phyloP scores from a whole-genome alignment of 2,329 filamentous ascomycete species.

The Pseudonectria foliicola region DNA sequence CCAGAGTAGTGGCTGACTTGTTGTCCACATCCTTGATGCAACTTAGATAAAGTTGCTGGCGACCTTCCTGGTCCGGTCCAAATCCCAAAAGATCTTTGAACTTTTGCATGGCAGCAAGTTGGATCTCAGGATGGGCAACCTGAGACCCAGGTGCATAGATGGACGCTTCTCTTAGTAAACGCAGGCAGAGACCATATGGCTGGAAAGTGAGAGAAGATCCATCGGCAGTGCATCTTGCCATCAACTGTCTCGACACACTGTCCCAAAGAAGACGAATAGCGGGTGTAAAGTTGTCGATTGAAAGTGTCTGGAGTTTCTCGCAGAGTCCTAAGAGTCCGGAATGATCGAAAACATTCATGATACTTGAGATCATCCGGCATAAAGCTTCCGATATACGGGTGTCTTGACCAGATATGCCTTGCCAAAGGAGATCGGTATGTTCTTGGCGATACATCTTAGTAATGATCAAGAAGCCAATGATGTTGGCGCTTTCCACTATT shows the following conservation, averaged over 20 bases:
- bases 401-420: slow-evolving; percentile 76
- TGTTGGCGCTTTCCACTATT: slow-evolving; percentile 71
- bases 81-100: slow-evolving; percentile 52
- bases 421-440: slow-evolving; percentile 79
- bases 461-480: slow-evolving; percentile 80
- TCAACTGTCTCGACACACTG: slow-evolving; percentile 43
- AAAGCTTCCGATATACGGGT: slow-evolving; percentile 77
- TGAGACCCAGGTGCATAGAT: slow-evolving; percentile 45
- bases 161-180: slow-evolving; percentile 66
- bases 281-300: slow-evolving; percentile 54
- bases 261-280: slow-evolving; percentile 57
- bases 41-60: slow-evolving; percentile 54
- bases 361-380: slow-evolving; percentile 53
- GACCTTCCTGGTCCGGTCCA: slow-evolving; percentile 48
- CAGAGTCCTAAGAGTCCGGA: slow-evolving; percentile 57
- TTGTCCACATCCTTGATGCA: slow-evolving; percentile 63
- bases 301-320: slow-evolving; percentile 59
- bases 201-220: slow-evolving; percentile 28
- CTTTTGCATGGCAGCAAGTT: slow-evolving; percentile 55
- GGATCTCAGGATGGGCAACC: slow-evolving; percentile 54
- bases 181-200: slow-evolving; percentile 49
- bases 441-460: slow-evolving; percentile 63
- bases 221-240: slow-evolving; percentile 36
- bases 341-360: slow-evolving; percentile 42
- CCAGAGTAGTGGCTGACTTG: slow-evolving; percentile 57